These are phyloP conservation scores for Coemansia nantahalensis DNA, from an alignment of 192 early-diverging fungal genomes.

Conservation along the genomic window DNA sequence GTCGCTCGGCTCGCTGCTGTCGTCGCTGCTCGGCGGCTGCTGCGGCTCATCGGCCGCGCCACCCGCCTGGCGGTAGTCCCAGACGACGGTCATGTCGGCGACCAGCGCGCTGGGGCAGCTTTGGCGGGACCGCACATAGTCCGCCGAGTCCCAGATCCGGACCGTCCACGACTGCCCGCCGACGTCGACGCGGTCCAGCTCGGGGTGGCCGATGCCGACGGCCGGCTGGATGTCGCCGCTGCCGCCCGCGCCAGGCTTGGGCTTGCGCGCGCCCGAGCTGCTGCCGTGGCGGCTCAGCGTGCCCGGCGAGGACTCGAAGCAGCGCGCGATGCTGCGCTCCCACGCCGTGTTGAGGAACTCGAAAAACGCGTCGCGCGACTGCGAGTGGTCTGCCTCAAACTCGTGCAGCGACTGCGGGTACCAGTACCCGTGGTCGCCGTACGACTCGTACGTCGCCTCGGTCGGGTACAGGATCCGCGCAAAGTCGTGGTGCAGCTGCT, in stretches of 20 bases:
- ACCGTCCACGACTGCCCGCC: constrained; percentile 51
- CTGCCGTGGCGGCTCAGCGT: constrained; percentile 41
- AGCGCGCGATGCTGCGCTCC: constrained; percentile 46
- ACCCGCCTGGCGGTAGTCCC: constrained; percentile 40
- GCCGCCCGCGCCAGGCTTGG: constrained; percentile 11
- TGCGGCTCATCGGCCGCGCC: constrained; percentile 13
- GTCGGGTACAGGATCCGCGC: constrained; percentile 43
- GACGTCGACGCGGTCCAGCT: constrained; percentile 52
- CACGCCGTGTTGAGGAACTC: constrained; percentile 51
- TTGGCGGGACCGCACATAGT: constrained; percentile 30
- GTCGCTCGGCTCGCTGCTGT: constrained; percentile 1
- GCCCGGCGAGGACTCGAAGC: constrained; percentile 25
- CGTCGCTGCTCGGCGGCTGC: background rate
- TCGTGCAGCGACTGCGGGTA: constrained; percentile 53
- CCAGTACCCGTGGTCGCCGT: constrained; percentile 52
- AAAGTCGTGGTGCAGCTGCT: constrained; percentile 41
- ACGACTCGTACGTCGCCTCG: constrained; percentile 47
- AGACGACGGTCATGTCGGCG: constrained; percentile 46
- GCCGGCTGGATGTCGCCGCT: constrained; percentile 2
- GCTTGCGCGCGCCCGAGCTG: constrained; percentile 22
- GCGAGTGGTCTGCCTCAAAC: constrained; percentile 45
- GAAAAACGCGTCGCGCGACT: constrained; percentile 40
- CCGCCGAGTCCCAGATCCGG: constrained; percentile 44
- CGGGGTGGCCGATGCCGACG: constrained; percentile 29
- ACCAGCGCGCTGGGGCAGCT: constrained; percentile 32